A percentile compares a stretch with the other conserved stretches of the same genome.
Conservation (phyloP, 257 asterid genomes). For the Voacanga thouarsii region DNA sequence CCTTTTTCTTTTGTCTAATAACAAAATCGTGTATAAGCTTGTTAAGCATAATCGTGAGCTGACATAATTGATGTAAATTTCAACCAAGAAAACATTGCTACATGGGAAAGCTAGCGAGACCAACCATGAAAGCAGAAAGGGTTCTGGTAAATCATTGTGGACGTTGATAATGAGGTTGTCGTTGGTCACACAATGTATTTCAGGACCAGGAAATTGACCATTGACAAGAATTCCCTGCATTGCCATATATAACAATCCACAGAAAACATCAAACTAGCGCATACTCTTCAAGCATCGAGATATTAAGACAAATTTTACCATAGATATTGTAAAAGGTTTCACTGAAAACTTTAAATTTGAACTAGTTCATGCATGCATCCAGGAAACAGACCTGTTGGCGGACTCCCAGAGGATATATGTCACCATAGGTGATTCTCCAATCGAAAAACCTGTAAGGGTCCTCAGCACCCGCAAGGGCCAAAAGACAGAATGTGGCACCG, state of each 20-base stretch:
- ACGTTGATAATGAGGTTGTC: conserved; percentile 71
- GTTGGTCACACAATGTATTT: conserved; percentile 54
- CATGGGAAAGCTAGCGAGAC: neutral
- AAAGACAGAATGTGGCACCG: conserved; percentile 15
- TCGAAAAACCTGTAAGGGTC: conserved; percentile 58
- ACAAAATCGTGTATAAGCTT: neutral
- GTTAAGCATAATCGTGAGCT: too few relatives aligned
- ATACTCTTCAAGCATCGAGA: too few relatives aligned
- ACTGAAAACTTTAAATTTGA: too few relatives aligned
- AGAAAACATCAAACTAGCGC: neutral
- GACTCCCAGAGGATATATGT: conserved; percentile 56
- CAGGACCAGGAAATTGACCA: conserved; percentile 85
- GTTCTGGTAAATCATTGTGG: conserved; percentile 57
- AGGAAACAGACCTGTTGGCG: conserved; percentile 55
- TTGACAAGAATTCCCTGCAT: conserved; percentile 69
- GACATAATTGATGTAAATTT: too few relatives aligned
- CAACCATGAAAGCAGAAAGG: conserved; percentile 79
- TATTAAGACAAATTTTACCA: neutral
- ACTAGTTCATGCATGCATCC: neutral
- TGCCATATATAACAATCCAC: neutral
- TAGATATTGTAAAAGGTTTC: neutral
- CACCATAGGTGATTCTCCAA: conserved; percentile 63
- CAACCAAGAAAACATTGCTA: neutral
- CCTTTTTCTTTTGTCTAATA: too few relatives aligned
- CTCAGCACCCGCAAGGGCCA: conserved; percentile 33